Base-by-base conservation (phyloP, 257 asterid genomes). In the Misopates orontium region DNA sequence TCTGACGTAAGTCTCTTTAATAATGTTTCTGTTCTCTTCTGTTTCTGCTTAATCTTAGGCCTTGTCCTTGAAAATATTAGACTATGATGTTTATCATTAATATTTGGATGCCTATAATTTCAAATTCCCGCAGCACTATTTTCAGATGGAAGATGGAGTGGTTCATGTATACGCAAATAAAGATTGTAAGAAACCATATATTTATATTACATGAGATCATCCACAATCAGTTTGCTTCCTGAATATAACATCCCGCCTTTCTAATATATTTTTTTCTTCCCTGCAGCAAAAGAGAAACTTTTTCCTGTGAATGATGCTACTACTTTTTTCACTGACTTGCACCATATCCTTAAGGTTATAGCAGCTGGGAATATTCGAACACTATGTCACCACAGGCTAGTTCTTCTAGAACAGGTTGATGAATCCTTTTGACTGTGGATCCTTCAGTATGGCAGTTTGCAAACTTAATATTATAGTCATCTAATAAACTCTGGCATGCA, bases 81-180 rank as follows among this genome's bases (percentile, higher is more conserved):
- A 6, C 6, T 28, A 28, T 28, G 36, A 28, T 28, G 36, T 28
- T 28, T 28, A 28, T 2, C 6, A 28, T 2, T 28, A 28, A 28
- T 28, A 28, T 28, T 28, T 28, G 2, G 36, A 28, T 28, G 36
- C 2, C 6, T 28, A 28, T 2, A 31, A 39, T 73, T 44, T 64
- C 62, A 55, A 57, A 36, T 68, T 64, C 74, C 52, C 78, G 81
- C 96, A 93, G 99, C 97, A 93, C 75, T 76, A 80, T 77, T 87
- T 93, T 73, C 84, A 78, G 78, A 93, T 93, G 99, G 99, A 93
- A 86, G 99, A 90, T 79, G 99, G 99, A 62, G 97, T 93, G 56
- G 87, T 93, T 72, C 86, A 90, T 70, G 92, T 87, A 54, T 90
- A 93, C 78, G 95, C 97, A 47, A 83, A 83, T 74, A 77, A 82